A percentile compares a stretch with the other conserved stretches of the same genome.
These are phyloP conservation scores for Sicyos edulis DNA, from an alignment of 306 rosid genomes.

Conservation along the genomic window DNA sequence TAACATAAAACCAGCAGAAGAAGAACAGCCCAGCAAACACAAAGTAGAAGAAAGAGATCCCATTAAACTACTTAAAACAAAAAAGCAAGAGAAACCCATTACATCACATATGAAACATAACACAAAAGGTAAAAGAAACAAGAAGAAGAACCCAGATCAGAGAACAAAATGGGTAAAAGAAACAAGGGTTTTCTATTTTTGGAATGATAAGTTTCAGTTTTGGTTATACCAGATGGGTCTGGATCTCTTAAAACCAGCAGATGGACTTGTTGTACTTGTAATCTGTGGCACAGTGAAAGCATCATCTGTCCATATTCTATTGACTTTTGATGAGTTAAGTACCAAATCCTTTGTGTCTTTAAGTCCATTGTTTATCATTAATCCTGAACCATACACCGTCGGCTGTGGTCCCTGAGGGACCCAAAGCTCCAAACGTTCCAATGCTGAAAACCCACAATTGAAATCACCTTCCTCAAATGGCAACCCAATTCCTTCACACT, in stretches of 20 bases:
- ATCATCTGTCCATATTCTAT: conserved; percentile 54
- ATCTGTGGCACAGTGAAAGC: conserved; percentile 79
- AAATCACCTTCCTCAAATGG: conserved; percentile 36
- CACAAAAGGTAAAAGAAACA: not conserved
- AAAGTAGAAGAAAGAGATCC: not conserved
- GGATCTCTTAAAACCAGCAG: conserved; percentile 46
- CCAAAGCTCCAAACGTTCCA: conserved; percentile 49
- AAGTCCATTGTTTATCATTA: conserved; percentile 27
- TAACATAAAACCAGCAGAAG: not conserved
- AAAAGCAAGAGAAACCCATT: not conserved
- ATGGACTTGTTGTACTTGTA: conserved; percentile 30
- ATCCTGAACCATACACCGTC: conserved; percentile 29
- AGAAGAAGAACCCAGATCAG: conserved; percentile 2
- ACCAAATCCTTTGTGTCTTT: conserved; percentile 37
- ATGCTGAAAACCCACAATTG: conserved; percentile 31
- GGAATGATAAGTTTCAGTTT: not conserved
- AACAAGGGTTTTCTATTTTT: not conserved
- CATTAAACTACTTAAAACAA: not conserved
- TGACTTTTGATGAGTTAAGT: conserved; percentile 27
- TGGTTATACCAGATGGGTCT: conserved; percentile 44
- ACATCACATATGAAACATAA: not conserved
- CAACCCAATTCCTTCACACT: conserved; percentile 36
- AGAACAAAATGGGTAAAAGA: not conserved
- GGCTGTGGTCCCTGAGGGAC: conserved; percentile 66
- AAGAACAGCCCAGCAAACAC: not conserved